Base-by-base conservation (phyloP, 345 rosid genomes). In the Sisymbrium irio region DNA sequence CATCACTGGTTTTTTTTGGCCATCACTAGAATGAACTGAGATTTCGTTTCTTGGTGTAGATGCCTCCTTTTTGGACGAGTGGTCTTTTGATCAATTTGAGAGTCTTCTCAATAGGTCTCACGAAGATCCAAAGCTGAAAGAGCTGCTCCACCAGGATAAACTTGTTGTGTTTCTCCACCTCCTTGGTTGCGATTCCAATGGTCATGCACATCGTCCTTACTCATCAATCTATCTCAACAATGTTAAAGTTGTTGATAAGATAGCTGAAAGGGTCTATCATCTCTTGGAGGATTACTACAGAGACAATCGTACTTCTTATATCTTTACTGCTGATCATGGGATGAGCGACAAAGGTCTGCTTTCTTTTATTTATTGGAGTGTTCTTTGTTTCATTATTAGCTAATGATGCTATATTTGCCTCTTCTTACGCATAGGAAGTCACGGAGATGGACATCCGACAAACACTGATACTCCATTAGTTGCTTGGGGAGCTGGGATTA, bases 141-240 rank as follows among this genome's bases (percentile, higher is more conserved):
- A 82, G 76, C 79, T 88, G 56, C 96, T 93, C 78, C 86, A 78
- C 33, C 88, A 89, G 78, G 94, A 93, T 74, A 91, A 91, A 70
- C 87, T 89, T 83, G 96, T 89, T 80, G 72, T 93, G 42, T 93
- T 91, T 83, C 85, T 93, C 54, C 98, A 93, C 78, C 84, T 93
- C 65, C 98, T 93, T 82, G 98, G 98, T 59, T 93, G 98, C 77
- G 98, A 93, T 82, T 93, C 96, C 37, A 93, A 93, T 80, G 98
- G 98, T 30, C 98, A 93, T 77, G 98, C 98, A 14, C 97, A 93
- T 79, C 90, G 98, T 27, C 98, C 98, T 57, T 93, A 61, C 78
- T 93, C 97, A 19, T 86, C 97, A 47, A 91, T 89, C 78, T 93
- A 93, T 82, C 96, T 93, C 77, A 93, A 91, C 74, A 93, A 93